phyloP scores from a whole-genome alignment of 306 rosid species.

The Vicia faba region DNA sequence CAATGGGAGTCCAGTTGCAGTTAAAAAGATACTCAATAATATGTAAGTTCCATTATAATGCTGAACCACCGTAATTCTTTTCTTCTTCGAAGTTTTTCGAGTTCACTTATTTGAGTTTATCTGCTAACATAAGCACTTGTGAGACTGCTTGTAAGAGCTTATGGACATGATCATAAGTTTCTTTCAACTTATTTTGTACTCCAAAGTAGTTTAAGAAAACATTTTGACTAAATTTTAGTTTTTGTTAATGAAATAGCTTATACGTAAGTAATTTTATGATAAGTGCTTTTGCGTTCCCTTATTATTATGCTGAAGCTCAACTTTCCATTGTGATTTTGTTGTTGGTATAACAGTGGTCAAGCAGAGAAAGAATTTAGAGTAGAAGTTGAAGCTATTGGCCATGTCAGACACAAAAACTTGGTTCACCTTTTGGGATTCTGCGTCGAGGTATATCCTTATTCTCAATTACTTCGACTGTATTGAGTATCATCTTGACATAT shows the following conservation, averaged over 20 bases:
- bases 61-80: conserved; percentile 19
- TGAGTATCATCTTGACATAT: not conserved
- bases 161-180: not conserved
- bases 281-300: not conserved
- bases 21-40: conserved; percentile 91
- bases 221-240: not conserved
- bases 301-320: conserved; percentile 24
- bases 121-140: not conserved
- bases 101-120: not conserved
- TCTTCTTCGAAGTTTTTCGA: conserved; percentile 3
- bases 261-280: not conserved
- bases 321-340: conserved; percentile 20
- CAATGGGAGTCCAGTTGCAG: conserved; percentile 90
- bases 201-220: not conserved
- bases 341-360: conserved; percentile 79
- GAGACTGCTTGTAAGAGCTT: not conserved
- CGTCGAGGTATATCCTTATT: conserved; percentile 62
- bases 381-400: conserved; percentile 98
- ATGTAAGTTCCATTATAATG: conserved; percentile 58
- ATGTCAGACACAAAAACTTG: conserved; percentile 92
- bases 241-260: not conserved
- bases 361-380: conserved; percentile 94
- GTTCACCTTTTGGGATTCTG: conserved; percentile 95
- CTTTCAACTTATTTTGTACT: not conserved
- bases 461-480: not conserved